phyloP scores from a whole-genome alignment of 176 grass and related monocot genomes.

The Phyllostachys edulis region DNA sequence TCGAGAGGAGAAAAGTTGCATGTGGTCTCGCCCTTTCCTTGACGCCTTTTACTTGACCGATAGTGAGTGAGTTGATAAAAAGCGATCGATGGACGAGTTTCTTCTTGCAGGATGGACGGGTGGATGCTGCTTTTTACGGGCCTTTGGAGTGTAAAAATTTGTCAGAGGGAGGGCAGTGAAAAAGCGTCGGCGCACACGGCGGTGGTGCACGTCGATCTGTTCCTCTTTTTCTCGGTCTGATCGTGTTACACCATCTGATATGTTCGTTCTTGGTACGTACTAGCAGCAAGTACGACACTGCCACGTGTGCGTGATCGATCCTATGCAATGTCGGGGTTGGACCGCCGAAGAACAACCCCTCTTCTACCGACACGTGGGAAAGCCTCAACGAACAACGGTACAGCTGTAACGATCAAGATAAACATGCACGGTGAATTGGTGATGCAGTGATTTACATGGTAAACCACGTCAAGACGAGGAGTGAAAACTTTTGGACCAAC shows the following conservation, averaged over 20 bases:
- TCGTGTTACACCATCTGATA: conserved; percentile 15
- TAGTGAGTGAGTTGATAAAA: not conserved
- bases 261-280: not conserved
- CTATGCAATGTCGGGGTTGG: not conserved
- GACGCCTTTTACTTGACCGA: not conserved
- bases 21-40: conserved; percentile 6
- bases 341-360: not conserved
- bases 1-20: conserved; percentile 34
- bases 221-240: not conserved
- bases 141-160: not conserved
- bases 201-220: conserved; percentile 3
- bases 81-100: not conserved
- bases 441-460: not conserved
- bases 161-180: not conserved
- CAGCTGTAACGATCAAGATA: not conserved
- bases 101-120: not conserved
- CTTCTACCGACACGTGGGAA: not conserved
- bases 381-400: not conserved
- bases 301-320: not conserved
- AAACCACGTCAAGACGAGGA: not conserved
- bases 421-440: not conserved
- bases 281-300: not conserved
- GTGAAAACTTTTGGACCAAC: not conserved
- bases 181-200: conserved; percentile 22
- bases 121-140: not conserved